These are phyloP conservation scores for Antrodiella citrinella DNA, from an alignment of 768 basidiomycete genomes.

Conservation along the genomic window DNA sequence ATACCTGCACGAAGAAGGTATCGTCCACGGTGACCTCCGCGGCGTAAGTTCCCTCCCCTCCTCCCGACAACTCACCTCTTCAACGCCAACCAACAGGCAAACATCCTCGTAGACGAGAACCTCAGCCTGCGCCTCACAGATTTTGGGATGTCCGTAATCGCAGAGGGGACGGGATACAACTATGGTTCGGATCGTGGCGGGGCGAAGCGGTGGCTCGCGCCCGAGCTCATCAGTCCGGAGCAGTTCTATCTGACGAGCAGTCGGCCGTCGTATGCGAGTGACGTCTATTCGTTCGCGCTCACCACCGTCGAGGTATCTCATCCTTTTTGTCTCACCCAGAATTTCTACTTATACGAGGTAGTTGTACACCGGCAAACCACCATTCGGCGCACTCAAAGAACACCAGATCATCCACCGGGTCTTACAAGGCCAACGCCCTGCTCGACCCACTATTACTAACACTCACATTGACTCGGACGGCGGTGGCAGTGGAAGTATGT, in stretches of 20 bases:
- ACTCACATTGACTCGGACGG: background rate
- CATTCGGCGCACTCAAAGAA: background rate
- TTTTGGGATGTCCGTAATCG: constrained; percentile 7
- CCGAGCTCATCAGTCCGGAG: constrained; percentile 4
- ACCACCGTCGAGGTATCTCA: background rate
- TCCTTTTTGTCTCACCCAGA: background rate
- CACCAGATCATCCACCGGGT: background rate
- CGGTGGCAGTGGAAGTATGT: background rate
- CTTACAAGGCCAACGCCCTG: background rate
- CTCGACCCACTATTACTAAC: background rate
- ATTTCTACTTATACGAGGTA: too few species aligned
- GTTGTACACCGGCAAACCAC: background rate
- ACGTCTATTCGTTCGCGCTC: background rate
- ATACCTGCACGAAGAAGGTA: constrained; percentile 2
- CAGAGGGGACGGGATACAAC: background rate
- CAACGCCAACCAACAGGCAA: constrained; percentile 9
- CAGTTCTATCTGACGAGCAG: background rate
- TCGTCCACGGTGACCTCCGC: constrained; percentile 9
- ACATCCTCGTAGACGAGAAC: constrained; percentile 9
- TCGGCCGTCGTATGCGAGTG: background rate
- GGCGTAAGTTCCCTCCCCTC: constrained; percentile 1
- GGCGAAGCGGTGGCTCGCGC: constrained; percentile 2
- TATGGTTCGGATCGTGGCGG: background rate
- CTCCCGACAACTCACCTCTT: background rate
- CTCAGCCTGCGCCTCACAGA: constrained; percentile 7